These are phyloP conservation scores for Mimosa pudica DNA, from an alignment of 306 rosid species.

Conservation along the genomic window DNA sequence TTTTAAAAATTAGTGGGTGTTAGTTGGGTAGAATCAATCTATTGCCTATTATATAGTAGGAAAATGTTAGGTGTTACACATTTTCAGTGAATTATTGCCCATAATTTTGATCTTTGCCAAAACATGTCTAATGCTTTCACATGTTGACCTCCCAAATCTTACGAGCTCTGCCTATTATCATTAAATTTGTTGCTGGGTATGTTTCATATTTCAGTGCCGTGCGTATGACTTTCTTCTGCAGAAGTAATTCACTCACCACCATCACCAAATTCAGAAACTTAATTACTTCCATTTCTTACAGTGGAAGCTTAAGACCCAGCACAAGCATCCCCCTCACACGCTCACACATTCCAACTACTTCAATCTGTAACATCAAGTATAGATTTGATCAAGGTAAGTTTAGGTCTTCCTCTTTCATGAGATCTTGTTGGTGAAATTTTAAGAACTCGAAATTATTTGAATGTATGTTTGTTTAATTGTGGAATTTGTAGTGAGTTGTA, in stretches of 20 bases:
- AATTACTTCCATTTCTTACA: neutral
- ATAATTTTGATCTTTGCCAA: neutral
- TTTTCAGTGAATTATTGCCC: neutral
- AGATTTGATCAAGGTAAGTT: constrained; percentile 7
- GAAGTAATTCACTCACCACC: neutral
- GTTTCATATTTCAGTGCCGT: neutral
- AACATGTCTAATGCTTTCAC: neutral
- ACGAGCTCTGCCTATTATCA: neutral
- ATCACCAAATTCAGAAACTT: neutral
- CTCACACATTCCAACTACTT: neutral
- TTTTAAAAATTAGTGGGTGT: too few relatives aligned
- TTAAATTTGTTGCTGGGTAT: neutral
- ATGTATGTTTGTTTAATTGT: neutral
- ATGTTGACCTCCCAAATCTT: neutral
- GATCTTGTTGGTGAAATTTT: neutral
- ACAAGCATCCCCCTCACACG: neutral
- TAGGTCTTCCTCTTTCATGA: neutral
- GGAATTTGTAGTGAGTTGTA: constrained; percentile 14
- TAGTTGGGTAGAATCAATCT: too few relatives aligned
- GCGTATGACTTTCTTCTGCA: neutral
- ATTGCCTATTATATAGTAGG: too few relatives aligned
- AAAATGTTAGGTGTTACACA: too few relatives aligned
- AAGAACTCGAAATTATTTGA: neutral
- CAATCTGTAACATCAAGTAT: neutral
- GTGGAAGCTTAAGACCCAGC: constrained; percentile 1